Evolutionary conservation across 2,329 filamentous ascomycete species (phyloP).

Genomic region (Epichloe bromicola): DNA sequence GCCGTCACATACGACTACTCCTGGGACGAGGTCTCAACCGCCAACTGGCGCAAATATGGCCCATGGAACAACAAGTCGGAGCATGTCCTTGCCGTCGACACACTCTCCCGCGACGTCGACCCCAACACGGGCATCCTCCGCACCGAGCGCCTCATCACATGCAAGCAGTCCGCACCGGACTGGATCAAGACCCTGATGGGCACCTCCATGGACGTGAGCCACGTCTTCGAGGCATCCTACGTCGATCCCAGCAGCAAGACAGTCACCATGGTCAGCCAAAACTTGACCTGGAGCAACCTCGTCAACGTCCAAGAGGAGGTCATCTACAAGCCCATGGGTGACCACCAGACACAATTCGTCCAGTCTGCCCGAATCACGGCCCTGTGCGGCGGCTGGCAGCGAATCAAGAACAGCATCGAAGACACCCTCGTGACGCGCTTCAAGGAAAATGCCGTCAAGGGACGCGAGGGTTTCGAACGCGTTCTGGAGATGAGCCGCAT

Average conservation of each 20-base stretch:
- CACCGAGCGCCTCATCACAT: slow-evolving; percentile 50
- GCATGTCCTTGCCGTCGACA: slow-evolving; percentile 93
- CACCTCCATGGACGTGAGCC: slow-evolving; percentile 58
- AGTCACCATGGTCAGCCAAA: slow-evolving; percentile 93
- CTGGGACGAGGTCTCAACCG: slow-evolving; percentile 94
- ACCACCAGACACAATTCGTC: slow-evolving; percentile 61
- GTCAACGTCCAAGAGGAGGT: slow-evolving; percentile 90
- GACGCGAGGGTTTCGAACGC: slow-evolving; percentile 86
- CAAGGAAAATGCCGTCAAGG: slow-evolving; percentile 79
- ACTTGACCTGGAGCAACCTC: slow-evolving; percentile 85
- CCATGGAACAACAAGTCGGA: slow-evolving; percentile 99
- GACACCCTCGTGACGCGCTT: slow-evolving; percentile 82
- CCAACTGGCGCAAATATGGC: slow-evolving; percentile 98
- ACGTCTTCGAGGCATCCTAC: slow-evolving; percentile 92
- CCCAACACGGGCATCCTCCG: slow-evolving; percentile 44
- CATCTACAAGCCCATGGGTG: slow-evolving; percentile 54
- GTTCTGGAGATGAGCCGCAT: slow-evolving; percentile 87
- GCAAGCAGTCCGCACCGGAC: slow-evolving; percentile 53
- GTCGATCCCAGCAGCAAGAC: slow-evolving; percentile 74
- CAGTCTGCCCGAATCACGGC: slow-evolving; percentile 91
- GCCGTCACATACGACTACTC: slow-evolving; percentile 89
- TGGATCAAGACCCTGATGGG: slow-evolving; percentile 75
- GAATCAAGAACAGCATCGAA: slow-evolving; percentile 92
- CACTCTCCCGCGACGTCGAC: slow-evolving; percentile 56
- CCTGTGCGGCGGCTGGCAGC: slow-evolving; percentile 91